Evolutionary conservation across 2,329 filamentous ascomycete species (phyloP).

Genomic region (Talaromyces verruculosus): DNA sequence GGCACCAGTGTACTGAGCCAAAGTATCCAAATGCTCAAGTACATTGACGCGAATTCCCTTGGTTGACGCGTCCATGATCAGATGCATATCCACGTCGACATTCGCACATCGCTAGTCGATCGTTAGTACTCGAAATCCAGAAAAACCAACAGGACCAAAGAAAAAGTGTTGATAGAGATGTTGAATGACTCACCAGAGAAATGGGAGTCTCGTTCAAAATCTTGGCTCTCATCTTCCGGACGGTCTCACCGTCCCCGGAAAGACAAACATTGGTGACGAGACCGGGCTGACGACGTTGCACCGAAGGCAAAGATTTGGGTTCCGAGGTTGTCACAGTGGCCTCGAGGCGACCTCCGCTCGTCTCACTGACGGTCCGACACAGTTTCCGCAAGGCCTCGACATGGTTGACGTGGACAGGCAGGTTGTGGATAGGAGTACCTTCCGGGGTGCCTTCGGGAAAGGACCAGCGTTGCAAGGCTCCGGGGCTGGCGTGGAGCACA

Average conservation of each 20-base stretch:
- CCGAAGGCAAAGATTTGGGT: conserved; percentile 62
- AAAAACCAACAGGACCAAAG: conserved; percentile 16
- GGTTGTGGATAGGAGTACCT: conserved; percentile 77
- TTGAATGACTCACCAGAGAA: conserved; percentile 68
- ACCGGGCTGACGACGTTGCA: conserved; percentile 54
- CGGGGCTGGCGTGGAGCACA: conserved; percentile 85
- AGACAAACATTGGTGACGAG: conserved; percentile 85
- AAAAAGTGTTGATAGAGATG: conserved; percentile 6
- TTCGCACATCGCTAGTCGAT: conserved; percentile 74
- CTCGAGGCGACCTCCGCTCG: conserved; percentile 68
- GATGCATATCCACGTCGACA: conserved; percentile 87
- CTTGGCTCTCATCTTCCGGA: conserved; percentile 84
- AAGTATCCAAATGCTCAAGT: conserved; percentile 79
- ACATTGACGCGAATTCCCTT: conserved; percentile 72
- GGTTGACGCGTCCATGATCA: conserved; percentile 74
- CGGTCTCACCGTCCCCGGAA: conserved; percentile 80
- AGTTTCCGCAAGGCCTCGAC: conserved; percentile 74
- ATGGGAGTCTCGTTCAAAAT: conserved; percentile 91
- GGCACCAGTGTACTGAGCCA: conserved; percentile 85
- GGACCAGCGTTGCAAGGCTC: conserved; percentile 88
- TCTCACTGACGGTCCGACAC: conserved; percentile 77
- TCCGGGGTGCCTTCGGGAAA: conserved; percentile 85
- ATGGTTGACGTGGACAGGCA: conserved; percentile 90
- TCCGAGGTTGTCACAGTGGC: conserved; percentile 81
- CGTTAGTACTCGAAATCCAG: conserved; percentile 4